Evolutionary conservation across 2,329 filamentous ascomycete species (phyloP).

Genomic region (Colletotrichum sp.): DNA sequence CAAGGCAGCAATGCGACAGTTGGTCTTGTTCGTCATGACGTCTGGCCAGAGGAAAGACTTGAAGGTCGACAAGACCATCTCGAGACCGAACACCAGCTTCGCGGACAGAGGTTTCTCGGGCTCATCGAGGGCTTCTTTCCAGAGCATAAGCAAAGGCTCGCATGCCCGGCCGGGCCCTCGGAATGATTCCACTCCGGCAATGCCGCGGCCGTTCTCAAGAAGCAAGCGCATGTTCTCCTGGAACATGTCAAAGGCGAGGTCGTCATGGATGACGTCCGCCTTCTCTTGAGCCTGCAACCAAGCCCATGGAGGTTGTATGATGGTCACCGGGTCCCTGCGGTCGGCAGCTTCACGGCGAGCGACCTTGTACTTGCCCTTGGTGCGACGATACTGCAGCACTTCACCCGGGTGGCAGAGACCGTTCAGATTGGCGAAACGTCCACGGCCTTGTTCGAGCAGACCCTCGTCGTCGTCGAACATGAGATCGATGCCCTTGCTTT

Average conservation of each 20-base stretch:
- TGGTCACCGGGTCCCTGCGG: background rate
- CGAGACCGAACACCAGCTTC: background rate
- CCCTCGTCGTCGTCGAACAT: background rate
- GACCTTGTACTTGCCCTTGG: background rate
- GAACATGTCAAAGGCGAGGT: background rate
- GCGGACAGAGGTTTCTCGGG: background rate
- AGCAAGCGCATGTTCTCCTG: background rate
- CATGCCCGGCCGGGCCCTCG: background rate
- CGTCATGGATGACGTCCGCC: background rate
- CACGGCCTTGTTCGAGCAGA: background rate
- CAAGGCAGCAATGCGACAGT: background rate
- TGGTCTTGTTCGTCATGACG: background rate
- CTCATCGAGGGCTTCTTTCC: background rate
- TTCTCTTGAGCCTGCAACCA: background rate
- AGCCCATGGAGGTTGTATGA: background rate
- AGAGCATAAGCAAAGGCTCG: background rate
- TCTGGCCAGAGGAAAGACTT: background rate
- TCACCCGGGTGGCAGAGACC: background rate
- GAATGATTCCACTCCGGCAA: background rate
- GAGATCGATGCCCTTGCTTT: background rate
- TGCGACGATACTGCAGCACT: background rate
- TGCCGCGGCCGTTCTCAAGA: background rate
- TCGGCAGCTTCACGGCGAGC: background rate
- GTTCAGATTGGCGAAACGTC: background rate
- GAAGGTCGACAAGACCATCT: background rate